phyloP scores from a whole-genome alignment of 305 asterid genomes.

The Stenogyne calaminthoides region DNA sequence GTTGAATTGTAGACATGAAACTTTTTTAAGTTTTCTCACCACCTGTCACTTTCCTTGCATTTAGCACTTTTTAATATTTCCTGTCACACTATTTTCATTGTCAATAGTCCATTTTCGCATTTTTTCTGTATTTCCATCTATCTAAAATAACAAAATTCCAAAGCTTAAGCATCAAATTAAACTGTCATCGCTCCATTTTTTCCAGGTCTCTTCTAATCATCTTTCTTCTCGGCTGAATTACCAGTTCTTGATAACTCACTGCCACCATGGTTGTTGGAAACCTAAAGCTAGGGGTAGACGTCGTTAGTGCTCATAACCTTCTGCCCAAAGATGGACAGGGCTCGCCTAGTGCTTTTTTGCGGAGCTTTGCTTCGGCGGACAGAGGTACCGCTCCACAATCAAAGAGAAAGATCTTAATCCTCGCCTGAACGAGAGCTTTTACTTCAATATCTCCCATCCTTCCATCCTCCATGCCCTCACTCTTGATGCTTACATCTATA shows the following conservation, averaged over 20 bases:
- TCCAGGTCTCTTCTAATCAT: constrained; percentile 29
- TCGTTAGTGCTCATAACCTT: constrained; percentile 73
- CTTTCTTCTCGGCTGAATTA: constrained; percentile 11
- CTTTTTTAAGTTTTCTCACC: constrained; percentile 1
- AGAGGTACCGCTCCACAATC: constrained; percentile 63
- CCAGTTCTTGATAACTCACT: constrained; percentile 23
- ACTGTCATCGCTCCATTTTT: constrained; percentile 4
- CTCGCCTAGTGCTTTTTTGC: constrained; percentile 70
- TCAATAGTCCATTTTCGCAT: neutral
- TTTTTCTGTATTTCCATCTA: neutral
- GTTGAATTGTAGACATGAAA: constrained; percentile 20
- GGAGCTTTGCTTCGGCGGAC: constrained; percentile 71
- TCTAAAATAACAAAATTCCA: neutral
- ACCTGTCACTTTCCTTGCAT: constrained; percentile 12
- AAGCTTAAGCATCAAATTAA: neutral
- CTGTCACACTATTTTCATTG: neutral
- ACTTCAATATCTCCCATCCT: constrained; percentile 74
- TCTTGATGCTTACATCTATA: constrained; percentile 68
- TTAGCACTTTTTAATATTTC: neutral
- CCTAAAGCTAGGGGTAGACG: constrained; percentile 79
- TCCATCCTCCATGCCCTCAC: constrained; percentile 47
- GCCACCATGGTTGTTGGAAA: constrained; percentile 48
- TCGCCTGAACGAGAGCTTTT: constrained; percentile 76
- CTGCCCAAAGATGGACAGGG: constrained; percentile 86
- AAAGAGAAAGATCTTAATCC: constrained; percentile 82